Evolutionary conservation across 768 basidiomycete species (phyloP).

Genomic region (Dioszegia crocea): DNA sequence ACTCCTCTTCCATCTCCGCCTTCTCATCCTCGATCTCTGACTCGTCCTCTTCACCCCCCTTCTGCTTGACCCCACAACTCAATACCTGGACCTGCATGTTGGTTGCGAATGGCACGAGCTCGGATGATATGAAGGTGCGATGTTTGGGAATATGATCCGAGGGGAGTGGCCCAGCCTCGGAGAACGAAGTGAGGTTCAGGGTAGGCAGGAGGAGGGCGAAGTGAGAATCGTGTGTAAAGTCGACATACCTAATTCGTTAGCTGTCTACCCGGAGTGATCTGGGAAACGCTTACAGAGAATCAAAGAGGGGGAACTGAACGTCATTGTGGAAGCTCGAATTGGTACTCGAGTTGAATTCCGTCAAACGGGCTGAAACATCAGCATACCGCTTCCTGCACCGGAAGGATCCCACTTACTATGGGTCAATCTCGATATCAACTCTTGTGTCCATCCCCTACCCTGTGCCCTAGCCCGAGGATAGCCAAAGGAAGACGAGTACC

Average conservation of each 20-base stretch:
- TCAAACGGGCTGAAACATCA: slow-evolving; percentile 38
- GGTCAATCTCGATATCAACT: slow-evolving; percentile 45
- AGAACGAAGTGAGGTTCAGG: slow-evolving; percentile 50
- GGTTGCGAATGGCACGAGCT: slow-evolving; percentile 73
- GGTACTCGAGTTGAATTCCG: slow-evolving; percentile 65
- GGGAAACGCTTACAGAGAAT: slow-evolving; percentile 43
- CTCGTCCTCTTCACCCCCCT: not conserved
- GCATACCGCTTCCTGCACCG: not conserved
- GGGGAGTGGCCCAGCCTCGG: slow-evolving; percentile 43
- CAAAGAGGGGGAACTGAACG: slow-evolving; percentile 44
- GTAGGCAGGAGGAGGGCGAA: slow-evolving; percentile 45
- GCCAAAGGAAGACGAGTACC: slow-evolving; percentile 67
- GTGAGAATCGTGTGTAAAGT: slow-evolving; percentile 51
- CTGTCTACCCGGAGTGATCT: too few species aligned
- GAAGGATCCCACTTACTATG: slow-evolving; percentile 14
- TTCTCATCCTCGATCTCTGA: not conserved
- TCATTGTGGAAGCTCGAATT: slow-evolving; percentile 74
- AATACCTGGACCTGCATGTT: slow-evolving; percentile 66
- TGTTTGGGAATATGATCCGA: slow-evolving; percentile 48
- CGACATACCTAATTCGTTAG: slow-evolving; percentile 47
- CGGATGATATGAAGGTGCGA: slow-evolving; percentile 63
- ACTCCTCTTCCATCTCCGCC: not conserved
- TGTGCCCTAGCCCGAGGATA: slow-evolving; percentile 64
- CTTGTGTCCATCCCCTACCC: slow-evolving; percentile 49
- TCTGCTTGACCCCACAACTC: slow-evolving; percentile 52